Evolutionary conservation across 208 protist genomes (phyloP), one percentile per base, ranked within the genome.

Genomic region (Crithidia brevicula): DNA sequence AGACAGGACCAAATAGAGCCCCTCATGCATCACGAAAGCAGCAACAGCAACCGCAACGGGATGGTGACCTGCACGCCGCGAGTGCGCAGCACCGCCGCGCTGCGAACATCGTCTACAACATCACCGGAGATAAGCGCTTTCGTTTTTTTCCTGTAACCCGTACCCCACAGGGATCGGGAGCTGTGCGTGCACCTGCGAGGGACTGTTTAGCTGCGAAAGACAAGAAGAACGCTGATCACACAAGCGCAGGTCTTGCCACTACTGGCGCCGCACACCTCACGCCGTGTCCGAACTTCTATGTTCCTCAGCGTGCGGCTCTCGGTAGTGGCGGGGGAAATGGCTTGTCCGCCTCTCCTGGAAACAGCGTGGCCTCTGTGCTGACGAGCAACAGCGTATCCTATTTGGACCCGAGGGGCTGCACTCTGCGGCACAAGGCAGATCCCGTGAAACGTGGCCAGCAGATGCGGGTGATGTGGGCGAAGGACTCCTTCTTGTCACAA

Each of bases 61-160:
- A 67, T 78, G 34, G 68, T 69, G 30, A 40, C 72, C 49, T 57
- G 23, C 47, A 36, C 25, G 46, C 40, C 45, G 34, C 67, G 52
- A 51, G 66, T 31, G 57, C 68, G 1, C 47, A 72, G 15, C 74
- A 72, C 54, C 87, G 82, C 16, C 79, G 85, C 11, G 73, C 53
- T 0, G 89, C 89, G 25, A 95, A 95, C 67, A 75, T 86, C 47
- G 77, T 95, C 22, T 95, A 82, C 70, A 70, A 80, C 67, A 81
- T 85, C 49, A 95, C 89, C 2, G 86, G 86, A 3, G 89, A 95
- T 74, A 63, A 64, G 25, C 83, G 86, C 9, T 95, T 90, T 54
- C 88, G 88, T 28, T 93, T 65, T 15, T 62, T 66, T 58, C 59
- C 67, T 20, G 34, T 67, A 3, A 74, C 67, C 22, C 58, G 43